These are phyloP conservation scores for Pseudoneurospora amorphoporcata DNA, from an alignment of 495 filamentous ascomycete species.

Conservation along the genomic window DNA sequence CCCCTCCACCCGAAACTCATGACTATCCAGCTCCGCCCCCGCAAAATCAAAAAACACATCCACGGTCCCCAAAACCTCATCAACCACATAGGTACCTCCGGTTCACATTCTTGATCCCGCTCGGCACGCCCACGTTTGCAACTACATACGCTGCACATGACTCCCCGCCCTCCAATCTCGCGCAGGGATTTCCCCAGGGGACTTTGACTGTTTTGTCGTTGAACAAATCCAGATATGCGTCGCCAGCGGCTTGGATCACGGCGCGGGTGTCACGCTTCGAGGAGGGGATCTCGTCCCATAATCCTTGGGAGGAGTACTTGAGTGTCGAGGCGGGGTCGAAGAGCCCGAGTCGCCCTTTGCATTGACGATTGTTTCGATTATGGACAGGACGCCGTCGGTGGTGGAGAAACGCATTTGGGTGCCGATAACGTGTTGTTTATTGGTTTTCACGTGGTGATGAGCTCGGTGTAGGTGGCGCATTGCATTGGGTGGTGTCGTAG, in stretches of 20 bases:
- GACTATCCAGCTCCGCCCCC: slow-evolving; percentile 20
- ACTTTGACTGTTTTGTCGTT: slow-evolving; percentile 29
- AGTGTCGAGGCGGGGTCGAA: slow-evolving; percentile 44
- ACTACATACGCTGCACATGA: slow-evolving; percentile 27
- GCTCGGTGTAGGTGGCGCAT: slow-evolving; percentile 44
- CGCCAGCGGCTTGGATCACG: slow-evolving; percentile 34
- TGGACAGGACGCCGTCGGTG: slow-evolving; percentile 18
- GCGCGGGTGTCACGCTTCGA: slow-evolving; percentile 25
- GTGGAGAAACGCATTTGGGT: slow-evolving; percentile 33
- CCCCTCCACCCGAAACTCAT: slow-evolving; percentile 27
- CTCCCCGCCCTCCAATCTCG: slow-evolving; percentile 38
- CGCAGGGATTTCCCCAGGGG: slow-evolving; percentile 37
- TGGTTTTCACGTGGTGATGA: slow-evolving; percentile 31
- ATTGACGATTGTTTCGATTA: slow-evolving; percentile 35
- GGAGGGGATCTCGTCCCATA: slow-evolving; percentile 36
- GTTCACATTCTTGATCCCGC: slow-evolving; percentile 15
- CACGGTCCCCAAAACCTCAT: slow-evolving; percentile 34
- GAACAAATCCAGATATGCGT: slow-evolving; percentile 38
- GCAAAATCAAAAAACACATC: slow-evolving; percentile 31
- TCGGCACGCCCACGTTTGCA: slow-evolving; percentile 32
- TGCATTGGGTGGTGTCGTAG: slow-evolving; percentile 39
- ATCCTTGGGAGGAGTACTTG: slow-evolving; percentile 23
- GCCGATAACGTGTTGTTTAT: slow-evolving; percentile 39
- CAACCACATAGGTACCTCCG: slow-evolving; percentile 22
- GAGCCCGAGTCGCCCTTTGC: slow-evolving; percentile 36